Base-by-base conservation (phyloP, 2,329 filamentous ascomycete genomes). In the Diaporthe sp. region DNA sequence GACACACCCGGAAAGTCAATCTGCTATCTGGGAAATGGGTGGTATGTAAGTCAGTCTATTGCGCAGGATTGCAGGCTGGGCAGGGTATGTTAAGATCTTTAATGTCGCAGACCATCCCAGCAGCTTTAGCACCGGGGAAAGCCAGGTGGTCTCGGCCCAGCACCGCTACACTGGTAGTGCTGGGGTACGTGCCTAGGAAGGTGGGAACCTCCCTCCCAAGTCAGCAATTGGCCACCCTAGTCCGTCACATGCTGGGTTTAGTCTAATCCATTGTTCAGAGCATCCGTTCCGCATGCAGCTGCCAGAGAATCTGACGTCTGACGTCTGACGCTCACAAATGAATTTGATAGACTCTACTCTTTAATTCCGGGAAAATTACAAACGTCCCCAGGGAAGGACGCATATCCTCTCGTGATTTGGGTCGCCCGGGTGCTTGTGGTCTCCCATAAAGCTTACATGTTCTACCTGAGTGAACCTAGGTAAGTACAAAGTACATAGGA, bases 141-240 rank as follows among this genome's bases (percentile, higher is more conserved):
- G 64, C 45, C 64, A 68, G 45, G 64, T 25, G 64, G 64, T 67
- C 64, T 67, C 64, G 64, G 64, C 64, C 47, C 64, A 68, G 64
- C 64, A 35, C 64, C 64, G 64, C 64, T 22, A 9, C 30, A 12
- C 33, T 52, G 47, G 64, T 54, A 50, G 25, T 68, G 64, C 47
- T 50, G 47, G 64, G 64, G 45, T 52, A 38, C 22, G 30, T 12
- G 30, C 28, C 33, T 38, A 25, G 33, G 61, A 52, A 67, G 64
- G 64, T 52, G 45, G 64, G 64, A 50, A 30, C 60, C 28, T 7
- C n/a, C n/a, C n/a, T n/a, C n/a, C n/a, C 8, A 28, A 42, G 35
- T n/a, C 57, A 22, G 17, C 52, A 19, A 52, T 28, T 52, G 22
- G n/a, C 10, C n/a, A 13, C 10, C n/a, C 47, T 9, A 19, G 61